phyloP scores from a whole-genome alignment of 2,329 filamentous ascomycete genomes.

The Trichoderma polysporum region DNA sequence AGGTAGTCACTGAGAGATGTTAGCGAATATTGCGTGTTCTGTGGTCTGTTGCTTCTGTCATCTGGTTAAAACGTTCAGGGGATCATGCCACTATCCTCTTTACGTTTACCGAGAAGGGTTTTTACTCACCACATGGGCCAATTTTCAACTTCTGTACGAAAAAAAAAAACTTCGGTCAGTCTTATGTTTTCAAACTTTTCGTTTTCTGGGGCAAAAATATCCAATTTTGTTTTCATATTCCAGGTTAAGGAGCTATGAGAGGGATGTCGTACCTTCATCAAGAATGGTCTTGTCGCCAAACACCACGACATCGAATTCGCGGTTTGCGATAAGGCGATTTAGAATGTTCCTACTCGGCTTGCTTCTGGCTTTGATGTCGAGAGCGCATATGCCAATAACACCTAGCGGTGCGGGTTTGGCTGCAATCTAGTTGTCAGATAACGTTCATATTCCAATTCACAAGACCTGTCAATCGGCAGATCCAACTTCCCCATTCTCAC shows the following conservation, averaged over 20 bases:
- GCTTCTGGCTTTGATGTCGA: slow-evolving; percentile 93
- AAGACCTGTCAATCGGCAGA: not conserved
- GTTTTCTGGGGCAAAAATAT: not conserved
- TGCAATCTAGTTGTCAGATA: slow-evolving; percentile 25
- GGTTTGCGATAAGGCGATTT: slow-evolving; percentile 83
- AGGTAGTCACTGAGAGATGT: slow-evolving; percentile 68
- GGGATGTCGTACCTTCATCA: slow-evolving; percentile 68
- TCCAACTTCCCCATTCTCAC: slow-evolving; percentile 22
- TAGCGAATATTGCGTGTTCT: not conserved
- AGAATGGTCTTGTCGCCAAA: slow-evolving; percentile 99
- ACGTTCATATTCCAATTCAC: not conserved
- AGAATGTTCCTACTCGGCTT: slow-evolving; percentile 96
- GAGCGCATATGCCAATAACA: slow-evolving; percentile 87
- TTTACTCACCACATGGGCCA: slow-evolving; percentile 78
- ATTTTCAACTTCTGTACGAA: slow-evolving; percentile 72
- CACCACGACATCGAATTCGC: slow-evolving; percentile 93
- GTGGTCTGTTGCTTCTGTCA: not conserved
- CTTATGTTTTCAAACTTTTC: not conserved
- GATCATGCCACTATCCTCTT: slow-evolving; percentile 33
- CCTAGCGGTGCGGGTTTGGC: slow-evolving; percentile 60
- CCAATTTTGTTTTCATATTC: not conserved
- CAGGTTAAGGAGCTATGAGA: not conserved
- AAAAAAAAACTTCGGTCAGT: not conserved
- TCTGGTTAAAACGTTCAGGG: slow-evolving; percentile 21
- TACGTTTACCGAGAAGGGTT: slow-evolving; percentile 35